Evolutionary conservation across 1,284 basidiomycete species (phyloP).

Genomic region (Leucoagaricus sp.): DNA sequence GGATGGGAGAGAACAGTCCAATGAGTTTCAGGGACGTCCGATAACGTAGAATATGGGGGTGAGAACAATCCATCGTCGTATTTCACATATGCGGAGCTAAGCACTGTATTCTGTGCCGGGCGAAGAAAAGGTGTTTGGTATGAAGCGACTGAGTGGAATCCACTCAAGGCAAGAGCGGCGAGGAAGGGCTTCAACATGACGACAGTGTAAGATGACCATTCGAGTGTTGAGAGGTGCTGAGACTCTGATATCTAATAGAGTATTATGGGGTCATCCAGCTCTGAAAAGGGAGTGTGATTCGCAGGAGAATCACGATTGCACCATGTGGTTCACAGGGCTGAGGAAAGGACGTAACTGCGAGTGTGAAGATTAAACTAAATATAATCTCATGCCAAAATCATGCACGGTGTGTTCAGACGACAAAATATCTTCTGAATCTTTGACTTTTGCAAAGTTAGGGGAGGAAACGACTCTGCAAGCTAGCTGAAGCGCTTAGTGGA

Average conservation of each 20-base stretch:
- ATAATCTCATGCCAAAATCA: no score
- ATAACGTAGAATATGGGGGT: conserved; percentile 42
- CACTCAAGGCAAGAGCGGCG: not conserved
- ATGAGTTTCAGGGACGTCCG: conserved; percentile 39
- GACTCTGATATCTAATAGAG: not conserved
- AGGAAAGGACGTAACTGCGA: no score
- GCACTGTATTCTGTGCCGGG: not conserved
- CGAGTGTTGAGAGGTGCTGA: not conserved
- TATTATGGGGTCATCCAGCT: not conserved
- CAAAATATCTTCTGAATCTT: no score
- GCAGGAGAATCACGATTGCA: not conserved
- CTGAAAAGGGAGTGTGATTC: not conserved
- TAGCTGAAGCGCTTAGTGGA: no score
- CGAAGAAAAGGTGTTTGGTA: not conserved
- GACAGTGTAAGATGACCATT: not conserved
- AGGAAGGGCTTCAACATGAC: not conserved
- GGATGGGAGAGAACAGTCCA: conserved; percentile 56
- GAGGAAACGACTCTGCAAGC: no score
- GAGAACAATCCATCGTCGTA: conserved; percentile 41
- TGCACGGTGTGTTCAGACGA: no score
- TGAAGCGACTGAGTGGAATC: not conserved
- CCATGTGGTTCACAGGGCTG: not conserved
- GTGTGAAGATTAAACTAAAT: no score
- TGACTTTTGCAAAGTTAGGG: no score
- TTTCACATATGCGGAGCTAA: not conserved